Percentiles rank a stretch among this genome's conserved stretches.
Evolutionary conservation across 1,284 basidiomycete genomes (phyloP).

Genomic region (Pseudozyma pruni): DNA sequence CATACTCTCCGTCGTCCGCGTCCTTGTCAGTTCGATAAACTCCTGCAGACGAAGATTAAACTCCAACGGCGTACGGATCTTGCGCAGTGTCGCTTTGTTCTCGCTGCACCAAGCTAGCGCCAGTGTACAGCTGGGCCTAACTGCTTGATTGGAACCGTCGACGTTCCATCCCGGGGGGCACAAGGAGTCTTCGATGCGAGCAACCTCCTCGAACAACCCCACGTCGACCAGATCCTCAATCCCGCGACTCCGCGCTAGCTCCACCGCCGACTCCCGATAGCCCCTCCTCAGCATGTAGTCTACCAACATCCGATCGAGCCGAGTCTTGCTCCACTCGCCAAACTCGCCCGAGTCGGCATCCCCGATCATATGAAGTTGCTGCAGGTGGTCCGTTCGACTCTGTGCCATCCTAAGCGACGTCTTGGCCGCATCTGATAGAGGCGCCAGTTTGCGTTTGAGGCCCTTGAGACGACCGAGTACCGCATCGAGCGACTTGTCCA

Average conservation of each 20-base stretch:
- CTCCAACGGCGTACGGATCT: conserved; percentile 85
- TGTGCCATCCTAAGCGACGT: conserved; percentile 37
- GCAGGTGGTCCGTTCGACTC: conserved; percentile 47
- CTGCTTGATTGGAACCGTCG: neutral
- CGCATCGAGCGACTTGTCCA: conserved; percentile 74
- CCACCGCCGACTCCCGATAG: conserved; percentile 34
- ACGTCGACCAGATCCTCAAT: conserved; percentile 73
- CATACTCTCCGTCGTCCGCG: conserved; percentile 21
- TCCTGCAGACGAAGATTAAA: conserved; percentile 95
- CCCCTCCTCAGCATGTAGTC: conserved; percentile 87
- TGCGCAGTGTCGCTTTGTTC: conserved; percentile 89
- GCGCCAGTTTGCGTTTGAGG: conserved; percentile 80
- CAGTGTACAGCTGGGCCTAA: conserved; percentile 79
- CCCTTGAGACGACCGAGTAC: conserved; percentile 80
- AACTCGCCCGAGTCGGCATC: conserved; percentile 32
- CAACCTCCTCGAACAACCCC: conserved; percentile 83
- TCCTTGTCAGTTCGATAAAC: conserved; percentile 82
- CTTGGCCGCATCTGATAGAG: conserved; percentile 27
- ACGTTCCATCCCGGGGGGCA: conserved; percentile 26
- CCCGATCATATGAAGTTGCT: conserved; percentile 36
- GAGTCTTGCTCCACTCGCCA: conserved; percentile 76
- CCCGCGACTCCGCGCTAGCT: conserved; percentile 29
- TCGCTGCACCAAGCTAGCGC: conserved; percentile 96
- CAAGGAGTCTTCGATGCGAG: conserved; percentile 83
- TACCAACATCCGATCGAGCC: conserved; percentile 88